phyloP scores from a whole-genome alignment of 2,329 filamentous ascomycete species.

The Pseudocercospora fijiensis region DNA sequence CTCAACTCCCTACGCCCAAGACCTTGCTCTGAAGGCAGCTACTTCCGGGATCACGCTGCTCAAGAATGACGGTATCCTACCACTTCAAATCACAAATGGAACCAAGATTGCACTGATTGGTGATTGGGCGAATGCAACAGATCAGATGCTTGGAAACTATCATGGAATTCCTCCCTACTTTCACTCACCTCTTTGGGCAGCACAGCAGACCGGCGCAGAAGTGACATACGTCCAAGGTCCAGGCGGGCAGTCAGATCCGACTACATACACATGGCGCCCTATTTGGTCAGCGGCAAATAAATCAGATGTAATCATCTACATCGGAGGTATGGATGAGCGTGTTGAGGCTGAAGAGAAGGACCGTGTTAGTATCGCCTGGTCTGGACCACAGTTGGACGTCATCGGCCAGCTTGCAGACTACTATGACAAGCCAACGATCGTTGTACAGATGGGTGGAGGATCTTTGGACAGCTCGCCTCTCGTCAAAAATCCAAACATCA shows the following conservation, averaged over 20 bases:
- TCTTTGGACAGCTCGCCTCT: slow-evolving; percentile 55
- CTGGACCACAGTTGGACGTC: slow-evolving; percentile 52
- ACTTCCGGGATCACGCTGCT: slow-evolving; percentile 51
- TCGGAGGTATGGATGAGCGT: slow-evolving; percentile 56
- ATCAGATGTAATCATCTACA: slow-evolving; percentile 55
- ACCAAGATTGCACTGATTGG: slow-evolving; percentile 57
- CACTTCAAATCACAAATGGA: slow-evolving; percentile 42
- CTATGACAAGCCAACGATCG: slow-evolving; percentile 52
- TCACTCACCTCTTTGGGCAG: slow-evolving; percentile 54
- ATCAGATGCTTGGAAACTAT: slow-evolving; percentile 61
- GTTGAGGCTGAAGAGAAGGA: slow-evolving; percentile 56
- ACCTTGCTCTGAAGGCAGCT: slow-evolving; percentile 57
- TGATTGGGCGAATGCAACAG: slow-evolving; percentile 58
- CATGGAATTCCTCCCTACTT: slow-evolving; percentile 57
- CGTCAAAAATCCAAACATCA: slow-evolving; percentile 49
- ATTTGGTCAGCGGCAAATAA: slow-evolving; percentile 42
- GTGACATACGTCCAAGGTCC: slow-evolving; percentile 48
- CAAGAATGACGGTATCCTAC: slow-evolving; percentile 55
- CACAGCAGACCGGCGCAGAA: slow-evolving; percentile 48
- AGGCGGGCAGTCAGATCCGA: slow-evolving; percentile 37
- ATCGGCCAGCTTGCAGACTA: slow-evolving; percentile 48
- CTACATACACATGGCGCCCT: slow-evolving; percentile 35
- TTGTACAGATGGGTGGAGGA: slow-evolving; percentile 54
- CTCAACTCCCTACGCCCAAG: slow-evolving; percentile 53
- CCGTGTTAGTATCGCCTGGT: slow-evolving; percentile 54